These are phyloP conservation scores for Hevea brasiliensis DNA, from an alignment of 345 rosid species.

Conservation along the genomic window DNA sequence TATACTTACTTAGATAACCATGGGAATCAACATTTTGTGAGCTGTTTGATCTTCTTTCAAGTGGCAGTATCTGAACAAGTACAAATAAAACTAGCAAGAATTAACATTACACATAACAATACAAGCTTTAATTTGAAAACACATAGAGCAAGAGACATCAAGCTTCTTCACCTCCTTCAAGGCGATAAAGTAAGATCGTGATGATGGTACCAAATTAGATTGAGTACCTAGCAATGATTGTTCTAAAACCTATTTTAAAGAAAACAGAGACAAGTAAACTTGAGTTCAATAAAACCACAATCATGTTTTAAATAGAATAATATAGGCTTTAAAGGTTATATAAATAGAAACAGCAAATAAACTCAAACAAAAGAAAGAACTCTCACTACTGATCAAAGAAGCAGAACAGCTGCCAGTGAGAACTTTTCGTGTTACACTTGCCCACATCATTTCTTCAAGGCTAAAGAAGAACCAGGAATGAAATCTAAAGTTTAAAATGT, in stretches of 20 bases:
- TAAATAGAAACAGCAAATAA: background rate
- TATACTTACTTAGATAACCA: constrained; percentile 29
- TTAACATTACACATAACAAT: background rate
- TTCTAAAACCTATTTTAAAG: too few relatives aligned
- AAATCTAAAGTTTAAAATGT: background rate
- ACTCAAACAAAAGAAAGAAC: background rate
- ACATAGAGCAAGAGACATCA: background rate
- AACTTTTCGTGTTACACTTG: constrained; percentile 26
- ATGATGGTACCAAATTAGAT: background rate
- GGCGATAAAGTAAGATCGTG: constrained; percentile 25
- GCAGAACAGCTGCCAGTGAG: constrained; percentile 18
- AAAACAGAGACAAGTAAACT: too few relatives aligned
- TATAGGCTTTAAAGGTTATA: too few relatives aligned
- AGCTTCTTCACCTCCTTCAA: constrained; percentile 19
- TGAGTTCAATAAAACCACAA: too few relatives aligned
- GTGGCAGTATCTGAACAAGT: constrained; percentile 26
- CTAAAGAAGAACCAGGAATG: background rate
- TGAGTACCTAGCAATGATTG: too few relatives aligned
- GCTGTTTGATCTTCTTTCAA: constrained; percentile 23
- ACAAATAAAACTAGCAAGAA: too few relatives aligned
- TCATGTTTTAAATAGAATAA: too few relatives aligned
- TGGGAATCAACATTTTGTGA: constrained; percentile 12
- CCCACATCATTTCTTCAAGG: too few relatives aligned
- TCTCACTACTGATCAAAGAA: constrained; percentile 27
- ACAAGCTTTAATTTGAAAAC: background rate